These are phyloP conservation scores for Borovskyia barvae DNA, from an alignment of 208 protist genomes.

Conservation along the genomic window DNA sequence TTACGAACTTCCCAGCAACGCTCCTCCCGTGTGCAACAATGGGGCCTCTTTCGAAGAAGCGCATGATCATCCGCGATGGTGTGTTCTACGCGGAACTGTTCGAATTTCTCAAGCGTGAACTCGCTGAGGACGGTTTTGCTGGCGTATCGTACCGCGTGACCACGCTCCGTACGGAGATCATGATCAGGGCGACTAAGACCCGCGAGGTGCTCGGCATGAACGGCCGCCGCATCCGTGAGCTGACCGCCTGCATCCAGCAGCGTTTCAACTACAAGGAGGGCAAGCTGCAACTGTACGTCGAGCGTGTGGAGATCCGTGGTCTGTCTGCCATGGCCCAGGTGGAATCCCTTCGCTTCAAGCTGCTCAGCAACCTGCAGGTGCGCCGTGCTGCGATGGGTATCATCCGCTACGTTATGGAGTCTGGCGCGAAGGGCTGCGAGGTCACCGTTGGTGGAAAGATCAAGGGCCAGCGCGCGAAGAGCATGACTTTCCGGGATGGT, in stretches of 20 bases:
- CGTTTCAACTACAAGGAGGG: constrained; percentile 97
- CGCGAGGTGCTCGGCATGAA: constrained; percentile 97
- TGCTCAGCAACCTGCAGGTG: constrained; percentile 97
- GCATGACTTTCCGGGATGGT: constrained; percentile 99
- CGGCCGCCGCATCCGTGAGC: constrained; percentile 97
- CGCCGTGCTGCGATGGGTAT: constrained; percentile 98
- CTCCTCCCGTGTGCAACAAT: constrained; percentile 30
- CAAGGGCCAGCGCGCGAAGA: constrained; percentile 98
- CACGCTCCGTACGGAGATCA: constrained; percentile 97
- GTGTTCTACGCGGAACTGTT: constrained; percentile 99
- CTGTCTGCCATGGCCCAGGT: constrained; percentile 98
- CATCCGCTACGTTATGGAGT: constrained; percentile 98
- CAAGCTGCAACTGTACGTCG: constrained; percentile 96
- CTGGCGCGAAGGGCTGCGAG: constrained; percentile 98
- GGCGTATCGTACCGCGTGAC: constrained; percentile 98
- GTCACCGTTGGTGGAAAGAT: constrained; percentile 99
- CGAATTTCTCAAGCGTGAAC: constrained; percentile 98
- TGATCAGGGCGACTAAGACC: constrained; percentile 98
- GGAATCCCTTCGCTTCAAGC: constrained; percentile 98
- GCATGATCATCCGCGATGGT: constrained; percentile 98
- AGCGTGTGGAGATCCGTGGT: constrained; percentile 96
- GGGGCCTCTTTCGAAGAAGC: constrained; percentile 89
- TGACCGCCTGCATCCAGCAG: constrained; percentile 98
- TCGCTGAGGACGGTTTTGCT: constrained; percentile 96
- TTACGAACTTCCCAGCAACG: not conserved